These are phyloP conservation scores for Colletotrichum australisinense DNA, from an alignment of 2,329 filamentous ascomycete species.

Conservation along the genomic window DNA sequence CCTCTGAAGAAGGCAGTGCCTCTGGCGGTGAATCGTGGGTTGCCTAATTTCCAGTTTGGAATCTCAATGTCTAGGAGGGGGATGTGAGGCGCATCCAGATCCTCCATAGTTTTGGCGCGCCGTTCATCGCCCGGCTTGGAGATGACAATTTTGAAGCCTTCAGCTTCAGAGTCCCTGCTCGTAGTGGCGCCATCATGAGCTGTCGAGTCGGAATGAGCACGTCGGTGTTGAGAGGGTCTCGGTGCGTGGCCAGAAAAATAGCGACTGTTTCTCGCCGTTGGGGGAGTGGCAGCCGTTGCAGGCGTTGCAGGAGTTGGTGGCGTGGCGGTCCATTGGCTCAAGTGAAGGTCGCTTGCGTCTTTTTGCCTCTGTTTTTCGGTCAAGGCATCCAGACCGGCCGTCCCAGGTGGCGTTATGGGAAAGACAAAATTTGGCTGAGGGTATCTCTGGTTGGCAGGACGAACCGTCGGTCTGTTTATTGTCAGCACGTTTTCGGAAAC, in stretches of 20 bases:
- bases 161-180: constrained; percentile 67
- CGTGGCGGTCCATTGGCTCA: constrained; percentile 57
- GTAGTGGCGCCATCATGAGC: constrained; percentile 69
- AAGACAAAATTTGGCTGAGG: constrained; percentile 71
- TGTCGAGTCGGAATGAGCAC: constrained; percentile 82
- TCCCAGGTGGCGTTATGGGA: constrained; percentile 69
- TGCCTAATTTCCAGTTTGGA: constrained; percentile 85
- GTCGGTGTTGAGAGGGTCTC: constrained; percentile 58
- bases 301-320: constrained; percentile 42
- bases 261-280: constrained; percentile 47
- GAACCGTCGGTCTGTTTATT: constrained; percentile 65
- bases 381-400: constrained; percentile 64
- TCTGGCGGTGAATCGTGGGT: constrained; percentile 80
- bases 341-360: constrained; percentile 43
- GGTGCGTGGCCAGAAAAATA: constrained; percentile 45
- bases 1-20: constrained; percentile 83
- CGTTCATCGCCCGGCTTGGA: constrained; percentile 73
- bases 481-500: constrained; percentile 37
- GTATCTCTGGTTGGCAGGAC: constrained; percentile 70
- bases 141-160: constrained; percentile 84
- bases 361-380: constrained; percentile 43
- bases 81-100: constrained; percentile 55
- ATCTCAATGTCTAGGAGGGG: constrained; percentile 80
- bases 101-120: constrained; percentile 73
- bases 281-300: constrained; percentile 40